Base-by-base conservation (phyloP, 768 basidiomycete species). In the Epithele typhae region DNA sequence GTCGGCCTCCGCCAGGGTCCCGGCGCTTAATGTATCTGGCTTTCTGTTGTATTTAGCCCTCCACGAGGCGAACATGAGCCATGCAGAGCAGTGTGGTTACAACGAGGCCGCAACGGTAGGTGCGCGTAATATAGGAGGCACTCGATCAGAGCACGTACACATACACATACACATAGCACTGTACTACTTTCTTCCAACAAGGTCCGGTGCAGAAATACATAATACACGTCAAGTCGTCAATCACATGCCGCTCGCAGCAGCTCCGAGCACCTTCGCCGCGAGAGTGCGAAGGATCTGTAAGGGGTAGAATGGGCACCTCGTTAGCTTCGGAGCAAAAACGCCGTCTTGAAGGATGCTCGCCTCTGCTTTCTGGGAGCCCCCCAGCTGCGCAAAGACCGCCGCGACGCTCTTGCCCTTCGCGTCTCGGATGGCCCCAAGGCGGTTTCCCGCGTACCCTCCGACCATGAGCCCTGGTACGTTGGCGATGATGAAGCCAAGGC, bases 321-420 rank as follows among this genome's bases (percentile, higher is more conserved):
- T 7, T 7, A 30, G 27, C 8, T 30, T 30, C 8, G 7, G 7
- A 30, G 7, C 14, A 7, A 30, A 7, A 7, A 30, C 14, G 27
- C 14, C 27, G 27, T 14, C 27, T 30, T 30, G 14, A 30, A 14
- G 14, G 14, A 30, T 30, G 27, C 7, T 54, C 58, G 90, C 92
- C 80, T 95, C 88, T 39, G 92, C 91, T 64, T 90, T 94, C 73
- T 93, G 86, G 41, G 69, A 70, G 2, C 81, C 77, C 15, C 81
- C 84, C 21, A 96, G 73, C 18, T 87, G 78, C 37, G 72, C 68
- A 63, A 97, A 97, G 15, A 96, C 93, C 8, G 85, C 77, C 2
- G 88, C 92, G 19, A 97, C 92, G 51, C 86, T 87, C 75, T 90
- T 92, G 9, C 93, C 88, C 70, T 97, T 97, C 3, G 93, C 93